Conservation (phyloP, 768 basidiomycete genomes). For the Tricholoma bakamatsutake region DNA sequence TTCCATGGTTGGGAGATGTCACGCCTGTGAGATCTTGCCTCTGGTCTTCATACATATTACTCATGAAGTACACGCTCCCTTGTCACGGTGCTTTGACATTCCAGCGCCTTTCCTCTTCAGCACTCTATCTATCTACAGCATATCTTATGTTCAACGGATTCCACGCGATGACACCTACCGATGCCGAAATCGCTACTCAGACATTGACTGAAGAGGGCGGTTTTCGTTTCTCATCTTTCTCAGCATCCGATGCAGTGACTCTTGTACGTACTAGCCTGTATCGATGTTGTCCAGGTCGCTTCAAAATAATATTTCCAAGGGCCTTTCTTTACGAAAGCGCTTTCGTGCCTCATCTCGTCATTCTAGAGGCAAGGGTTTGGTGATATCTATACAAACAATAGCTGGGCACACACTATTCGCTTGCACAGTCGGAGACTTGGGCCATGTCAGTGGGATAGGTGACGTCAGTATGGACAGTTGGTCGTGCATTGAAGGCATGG, state of each 20-base stretch:
- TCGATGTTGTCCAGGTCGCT: not conserved
- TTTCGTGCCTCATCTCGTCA: slow-evolving; percentile 70
- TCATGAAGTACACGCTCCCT: slow-evolving; percentile 10
- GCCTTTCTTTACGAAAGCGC: slow-evolving; percentile 77
- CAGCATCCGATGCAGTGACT: slow-evolving; percentile 74
- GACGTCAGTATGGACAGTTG: slow-evolving; percentile 82
- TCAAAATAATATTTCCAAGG: slow-evolving; percentile 23
- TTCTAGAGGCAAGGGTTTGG: slow-evolving; percentile 72
- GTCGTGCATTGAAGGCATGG: slow-evolving; percentile 73
- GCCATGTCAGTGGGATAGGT: slow-evolving; percentile 55
- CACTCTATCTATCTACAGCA: too few species aligned
- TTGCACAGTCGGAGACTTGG: slow-evolving; percentile 80
- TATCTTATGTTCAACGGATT: slow-evolving; percentile 57
- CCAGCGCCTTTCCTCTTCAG: not conserved
- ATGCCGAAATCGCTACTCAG: slow-evolving; percentile 69
- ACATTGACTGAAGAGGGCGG: slow-evolving; percentile 62
- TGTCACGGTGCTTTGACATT: slow-evolving; percentile 8
- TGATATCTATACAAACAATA: slow-evolving; percentile 74
- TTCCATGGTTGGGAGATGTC: slow-evolving; percentile 44
- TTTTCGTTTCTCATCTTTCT: slow-evolving; percentile 70
- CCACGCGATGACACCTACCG: slow-evolving; percentile 57
- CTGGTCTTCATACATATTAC: too few species aligned
- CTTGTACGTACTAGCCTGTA: slow-evolving; percentile 34
- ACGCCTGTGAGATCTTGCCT: too few species aligned
- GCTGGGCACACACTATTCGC: slow-evolving; percentile 76